These are phyloP conservation scores for Corrigiola litoralis DNA, from an alignment of 179 eudicot species.

Conservation along the genomic window DNA sequence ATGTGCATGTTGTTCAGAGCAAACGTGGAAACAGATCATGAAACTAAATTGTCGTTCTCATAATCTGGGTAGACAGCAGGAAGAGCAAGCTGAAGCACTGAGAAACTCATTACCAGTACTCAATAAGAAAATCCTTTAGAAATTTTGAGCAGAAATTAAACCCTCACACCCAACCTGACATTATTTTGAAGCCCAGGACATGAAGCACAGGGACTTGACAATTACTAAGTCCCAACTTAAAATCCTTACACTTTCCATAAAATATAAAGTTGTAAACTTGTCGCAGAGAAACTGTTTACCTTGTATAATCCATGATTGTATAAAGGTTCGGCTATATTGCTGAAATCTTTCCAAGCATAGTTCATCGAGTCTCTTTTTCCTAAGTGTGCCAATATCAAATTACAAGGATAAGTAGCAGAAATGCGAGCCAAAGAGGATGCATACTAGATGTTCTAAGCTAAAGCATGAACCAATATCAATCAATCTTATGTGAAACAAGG, in stretches of 20 bases:
- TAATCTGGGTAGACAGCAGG: background rate
- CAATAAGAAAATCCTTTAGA: background rate
- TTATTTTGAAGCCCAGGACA: background rate
- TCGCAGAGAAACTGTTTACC: constrained; percentile 34
- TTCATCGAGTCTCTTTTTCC: constrained; percentile 95
- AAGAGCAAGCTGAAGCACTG: background rate
- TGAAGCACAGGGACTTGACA: background rate
- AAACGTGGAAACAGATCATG: background rate
- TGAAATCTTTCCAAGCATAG: constrained; percentile 84
- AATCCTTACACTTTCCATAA: background rate
- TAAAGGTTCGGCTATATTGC: constrained; percentile 79
- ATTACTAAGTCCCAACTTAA: background rate
- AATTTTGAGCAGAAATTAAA: background rate
- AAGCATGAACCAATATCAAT: background rate
- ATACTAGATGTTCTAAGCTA: background rate
- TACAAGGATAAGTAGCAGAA: background rate
- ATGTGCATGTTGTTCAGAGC: background rate
- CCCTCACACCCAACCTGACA: background rate
- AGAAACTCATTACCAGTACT: background rate
- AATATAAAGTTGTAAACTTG: background rate
- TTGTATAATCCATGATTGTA: constrained; percentile 97
- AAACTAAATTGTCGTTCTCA: background rate
- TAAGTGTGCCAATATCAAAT: constrained; percentile 23
- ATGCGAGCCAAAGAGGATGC: background rate
- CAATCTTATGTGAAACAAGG: background rate